phyloP scores from a whole-genome alignment of 805 yeast genomes.

The Saccharomycopsis sp. region DNA sequence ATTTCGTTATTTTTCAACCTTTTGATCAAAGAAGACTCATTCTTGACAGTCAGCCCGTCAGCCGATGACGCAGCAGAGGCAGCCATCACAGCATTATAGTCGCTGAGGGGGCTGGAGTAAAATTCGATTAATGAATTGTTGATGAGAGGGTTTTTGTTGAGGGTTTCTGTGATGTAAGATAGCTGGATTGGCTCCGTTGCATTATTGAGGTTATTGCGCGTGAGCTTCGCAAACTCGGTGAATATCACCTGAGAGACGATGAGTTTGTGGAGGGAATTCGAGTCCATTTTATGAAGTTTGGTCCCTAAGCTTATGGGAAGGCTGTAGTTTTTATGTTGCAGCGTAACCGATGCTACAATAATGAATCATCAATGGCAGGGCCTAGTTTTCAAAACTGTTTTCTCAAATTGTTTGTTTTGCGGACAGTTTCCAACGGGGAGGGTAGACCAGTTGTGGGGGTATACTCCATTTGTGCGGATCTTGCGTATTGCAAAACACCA shows the following conservation, averaged over 20 bases:
- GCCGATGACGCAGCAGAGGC: not conserved
- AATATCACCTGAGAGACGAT: slow-evolving; percentile 17
- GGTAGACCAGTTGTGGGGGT: too few relatives aligned
- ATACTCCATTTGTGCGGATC: too few relatives aligned
- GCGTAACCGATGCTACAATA: too few relatives aligned
- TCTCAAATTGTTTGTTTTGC: too few relatives aligned
- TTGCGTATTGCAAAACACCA: too few relatives aligned
- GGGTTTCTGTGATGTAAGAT: slow-evolving; percentile 7
- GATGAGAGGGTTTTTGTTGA: slow-evolving; percentile 9
- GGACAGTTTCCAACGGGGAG: too few relatives aligned
- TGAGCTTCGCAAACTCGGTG: slow-evolving; percentile 7
- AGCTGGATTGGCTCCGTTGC: slow-evolving; percentile 7
- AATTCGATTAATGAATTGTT: slow-evolving; percentile 7
- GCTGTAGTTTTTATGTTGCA: too few relatives aligned
- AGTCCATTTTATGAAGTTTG: not conserved
- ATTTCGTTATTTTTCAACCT: slow-evolving; percentile 2
- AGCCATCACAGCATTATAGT: not conserved
- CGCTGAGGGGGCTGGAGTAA: not conserved
- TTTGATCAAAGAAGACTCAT: not conserved
- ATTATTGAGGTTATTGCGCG: not conserved
- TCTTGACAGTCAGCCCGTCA: not conserved
- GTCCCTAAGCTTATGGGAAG: not conserved
- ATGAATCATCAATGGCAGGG: too few relatives aligned
- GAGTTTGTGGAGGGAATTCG: slow-evolving; percentile 15
- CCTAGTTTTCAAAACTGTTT: too few relatives aligned